Evolutionary conservation across 192 early-diverging fungal genomes (phyloP).

Genomic region (Coemansia sp.): DNA sequence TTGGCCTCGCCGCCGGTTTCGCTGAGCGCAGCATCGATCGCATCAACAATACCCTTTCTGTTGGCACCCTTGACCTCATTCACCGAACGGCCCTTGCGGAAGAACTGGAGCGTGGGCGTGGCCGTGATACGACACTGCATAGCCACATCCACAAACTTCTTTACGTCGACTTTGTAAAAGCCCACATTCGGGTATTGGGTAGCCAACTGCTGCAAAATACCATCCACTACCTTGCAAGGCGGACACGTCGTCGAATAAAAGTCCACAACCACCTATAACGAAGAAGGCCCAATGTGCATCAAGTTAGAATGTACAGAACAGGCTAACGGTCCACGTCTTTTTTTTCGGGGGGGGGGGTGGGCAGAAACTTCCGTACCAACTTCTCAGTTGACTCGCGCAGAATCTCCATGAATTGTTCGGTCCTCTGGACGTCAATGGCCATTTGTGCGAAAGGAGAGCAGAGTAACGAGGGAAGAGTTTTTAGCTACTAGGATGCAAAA

Average conservation of each 20-base stretch:
- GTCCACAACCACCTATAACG: conserved; percentile 37
- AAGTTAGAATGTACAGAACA: neutral
- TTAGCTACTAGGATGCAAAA: no score
- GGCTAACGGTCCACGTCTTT: neutral
- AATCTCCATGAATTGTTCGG: conserved; percentile 40
- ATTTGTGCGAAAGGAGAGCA: conserved; percentile 10
- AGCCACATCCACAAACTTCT: conserved; percentile 28
- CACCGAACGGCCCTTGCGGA: conserved; percentile 66
- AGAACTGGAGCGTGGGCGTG: conserved; percentile 54
- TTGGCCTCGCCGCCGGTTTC: conserved; percentile 3
- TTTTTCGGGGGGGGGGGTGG: no score
- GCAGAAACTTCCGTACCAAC: conserved; percentile 35
- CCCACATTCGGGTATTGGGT: conserved; percentile 21
- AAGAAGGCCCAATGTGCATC: neutral
- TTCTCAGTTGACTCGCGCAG: conserved; percentile 30
- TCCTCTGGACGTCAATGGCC: conserved; percentile 35
- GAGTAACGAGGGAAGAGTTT: neutral
- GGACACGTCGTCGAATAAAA: conserved; percentile 43
- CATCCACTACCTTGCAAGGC: conserved; percentile 33
- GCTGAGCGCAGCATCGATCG: conserved; percentile 50
- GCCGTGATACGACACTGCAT: conserved; percentile 33
- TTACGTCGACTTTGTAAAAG: conserved; percentile 45
- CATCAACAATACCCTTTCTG: conserved; percentile 57
- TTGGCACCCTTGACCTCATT: conserved; percentile 79
- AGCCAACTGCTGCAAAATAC: conserved; percentile 13